Conservation (phyloP, 257 asterid species). For the Prunella vulgaris region DNA sequence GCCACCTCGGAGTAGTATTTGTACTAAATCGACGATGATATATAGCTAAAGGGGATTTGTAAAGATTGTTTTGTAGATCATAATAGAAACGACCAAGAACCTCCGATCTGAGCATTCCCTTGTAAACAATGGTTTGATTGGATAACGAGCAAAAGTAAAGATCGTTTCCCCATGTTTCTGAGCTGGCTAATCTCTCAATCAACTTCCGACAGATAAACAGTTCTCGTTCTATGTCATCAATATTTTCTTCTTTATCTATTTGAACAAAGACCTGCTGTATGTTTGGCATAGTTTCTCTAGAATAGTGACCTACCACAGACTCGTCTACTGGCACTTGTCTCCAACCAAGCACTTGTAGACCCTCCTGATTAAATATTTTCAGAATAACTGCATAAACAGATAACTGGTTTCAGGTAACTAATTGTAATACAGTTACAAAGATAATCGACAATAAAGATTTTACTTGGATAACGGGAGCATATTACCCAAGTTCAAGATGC, state of each 20-base stretch:
- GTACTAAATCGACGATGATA: slow-evolving; percentile 98
- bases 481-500: background rate
- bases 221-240: slow-evolving; percentile 94
- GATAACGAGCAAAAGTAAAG: slow-evolving; percentile 96
- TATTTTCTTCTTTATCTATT: slow-evolving; percentile 76
- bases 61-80: slow-evolving; percentile 73
- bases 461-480: background rate
- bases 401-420: slow-evolving; percentile 17
- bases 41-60: slow-evolving; percentile 89
- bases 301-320: slow-evolving; percentile 80
- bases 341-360: slow-evolving; percentile 99
- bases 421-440: slow-evolving; percentile 1
- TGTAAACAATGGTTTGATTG: slow-evolving; percentile 92
- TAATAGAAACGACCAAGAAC: slow-evolving; percentile 84
- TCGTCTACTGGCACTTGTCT: slow-evolving; percentile 85
- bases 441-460: background rate
- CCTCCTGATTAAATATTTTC: slow-evolving; percentile 76
- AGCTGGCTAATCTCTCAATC: slow-evolving; percentile 66
- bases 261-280: slow-evolving; percentile 92
- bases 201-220: slow-evolving; percentile 86
- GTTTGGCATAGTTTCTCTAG: slow-evolving; percentile 84
- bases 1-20: slow-evolving; percentile 98
- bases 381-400: slow-evolving; percentile 56
- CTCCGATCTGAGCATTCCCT: slow-evolving; percentile 98
- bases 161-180: slow-evolving; percentile 81